phyloP scores from a whole-genome alignment of 179 eudicot genomes.

The Actinidia arguta region DNA sequence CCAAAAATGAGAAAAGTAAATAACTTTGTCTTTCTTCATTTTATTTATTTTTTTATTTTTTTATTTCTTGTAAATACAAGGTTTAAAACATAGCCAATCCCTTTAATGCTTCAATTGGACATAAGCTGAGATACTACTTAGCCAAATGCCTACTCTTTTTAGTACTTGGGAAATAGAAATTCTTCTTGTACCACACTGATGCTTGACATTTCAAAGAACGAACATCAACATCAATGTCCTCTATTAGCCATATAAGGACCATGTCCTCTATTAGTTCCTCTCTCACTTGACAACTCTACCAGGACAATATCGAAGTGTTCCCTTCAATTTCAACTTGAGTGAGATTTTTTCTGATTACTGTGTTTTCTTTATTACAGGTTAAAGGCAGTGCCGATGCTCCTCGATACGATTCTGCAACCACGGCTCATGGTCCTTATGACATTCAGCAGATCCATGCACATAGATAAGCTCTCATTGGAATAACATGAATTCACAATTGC shows the following conservation, averaged over 20 bases:
- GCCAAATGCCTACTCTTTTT: not conserved
- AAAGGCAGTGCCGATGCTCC: slow-evolving; percentile 32
- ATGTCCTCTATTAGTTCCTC: not conserved
- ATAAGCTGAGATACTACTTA: not conserved
- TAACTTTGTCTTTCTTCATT: no score
- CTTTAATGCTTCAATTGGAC: not conserved
- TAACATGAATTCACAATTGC: not conserved
- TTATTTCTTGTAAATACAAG: no score
- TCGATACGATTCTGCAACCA: slow-evolving; percentile 36
- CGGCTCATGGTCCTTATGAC: slow-evolving; percentile 36
- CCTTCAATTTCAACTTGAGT: not conserved
- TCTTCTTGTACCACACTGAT: not conserved
- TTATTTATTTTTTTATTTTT: no score
- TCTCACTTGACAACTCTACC: not conserved
- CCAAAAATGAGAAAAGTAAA: no score
- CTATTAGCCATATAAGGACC: not conserved
- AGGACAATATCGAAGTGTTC: not conserved
- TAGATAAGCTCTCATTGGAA: slow-evolving; percentile 1
- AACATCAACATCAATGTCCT: not conserved
- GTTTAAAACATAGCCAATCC: no score
- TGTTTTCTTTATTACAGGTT: slow-evolving; percentile 27
- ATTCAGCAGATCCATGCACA: slow-evolving; percentile 29
- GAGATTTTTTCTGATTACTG: not conserved
- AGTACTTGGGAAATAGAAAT: not conserved
- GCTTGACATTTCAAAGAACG: not conserved